phyloP scores from a whole-genome alignment of 179 eudicot genomes.

The Heliamphora pulchella region DNA sequence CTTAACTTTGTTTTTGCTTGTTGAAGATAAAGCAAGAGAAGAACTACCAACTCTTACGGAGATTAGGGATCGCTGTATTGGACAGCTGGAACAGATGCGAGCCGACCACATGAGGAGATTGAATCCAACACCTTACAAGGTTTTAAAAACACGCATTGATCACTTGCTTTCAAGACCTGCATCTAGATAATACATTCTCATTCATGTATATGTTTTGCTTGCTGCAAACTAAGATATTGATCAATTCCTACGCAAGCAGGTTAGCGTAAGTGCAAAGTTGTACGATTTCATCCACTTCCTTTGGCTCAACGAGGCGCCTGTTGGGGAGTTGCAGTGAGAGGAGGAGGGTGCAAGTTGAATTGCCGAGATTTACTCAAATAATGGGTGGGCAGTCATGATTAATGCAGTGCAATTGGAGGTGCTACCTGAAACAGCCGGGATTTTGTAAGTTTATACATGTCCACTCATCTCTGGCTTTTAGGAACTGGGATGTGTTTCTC shows the following conservation, averaged over 20 bases:
- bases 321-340: slow-evolving; percentile 83
- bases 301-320: slow-evolving; percentile 98
- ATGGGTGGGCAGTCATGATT: slow-evolving; percentile 1
- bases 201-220: not conserved
- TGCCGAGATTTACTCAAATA: not conserved
- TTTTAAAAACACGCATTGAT: slow-evolving; percentile 9
- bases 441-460: not conserved
- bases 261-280: slow-evolving; percentile 82
- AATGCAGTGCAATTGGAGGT: not conserved
- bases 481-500: not conserved
- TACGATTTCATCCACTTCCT: slow-evolving; percentile 94
- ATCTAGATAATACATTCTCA: not conserved
- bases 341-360: not conserved
- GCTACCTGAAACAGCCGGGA: not conserved
- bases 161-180: not conserved
- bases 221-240: not conserved
- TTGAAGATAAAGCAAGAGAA: slow-evolving; percentile 63
- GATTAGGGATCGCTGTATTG: slow-evolving; percentile 62
- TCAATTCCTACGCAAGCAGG: slow-evolving; percentile 38
- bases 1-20: not conserved
- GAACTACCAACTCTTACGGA: slow-evolving; percentile 55
- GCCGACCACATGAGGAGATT: slow-evolving; percentile 93
- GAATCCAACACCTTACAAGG: slow-evolving; percentile 98
- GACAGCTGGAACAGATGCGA: slow-evolving; percentile 87
- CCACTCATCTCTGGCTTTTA: not conserved